Conservation (phyloP, 2,329 filamentous ascomycete species). For the Pestalotiopsis sp. region DNA sequence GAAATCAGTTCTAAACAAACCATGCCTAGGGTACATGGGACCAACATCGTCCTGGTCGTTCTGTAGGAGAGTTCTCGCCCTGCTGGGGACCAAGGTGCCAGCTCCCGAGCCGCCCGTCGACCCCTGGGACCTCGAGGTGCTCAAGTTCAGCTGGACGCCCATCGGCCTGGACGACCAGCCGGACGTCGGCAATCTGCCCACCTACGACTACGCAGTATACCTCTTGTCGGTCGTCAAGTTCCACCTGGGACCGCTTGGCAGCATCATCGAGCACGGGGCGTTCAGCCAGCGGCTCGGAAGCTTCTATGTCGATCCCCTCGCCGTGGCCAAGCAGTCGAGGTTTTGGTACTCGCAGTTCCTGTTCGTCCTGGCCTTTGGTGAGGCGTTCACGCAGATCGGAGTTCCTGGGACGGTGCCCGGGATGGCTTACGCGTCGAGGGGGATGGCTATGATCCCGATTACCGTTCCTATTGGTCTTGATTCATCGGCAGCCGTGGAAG, state of each 20-base stretch:
- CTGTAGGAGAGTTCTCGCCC: neutral
- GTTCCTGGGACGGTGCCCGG: neutral
- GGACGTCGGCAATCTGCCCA: neutral
- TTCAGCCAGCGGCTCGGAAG: neutral
- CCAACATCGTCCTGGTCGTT: neutral
- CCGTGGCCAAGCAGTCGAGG: neutral
- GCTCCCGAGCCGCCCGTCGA: neutral
- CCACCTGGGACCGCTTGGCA: neutral
- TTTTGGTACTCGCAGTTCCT: neutral
- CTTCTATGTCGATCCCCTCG: neutral
- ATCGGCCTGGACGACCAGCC: neutral
- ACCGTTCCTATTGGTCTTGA: neutral
- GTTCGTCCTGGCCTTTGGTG: conserved; percentile 1
- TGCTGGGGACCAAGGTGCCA: neutral
- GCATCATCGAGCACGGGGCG: neutral
- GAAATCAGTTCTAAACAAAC: no score
- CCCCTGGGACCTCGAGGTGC: neutral
- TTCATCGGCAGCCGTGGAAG: neutral
- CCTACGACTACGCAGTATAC: neutral
- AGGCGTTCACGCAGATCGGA: neutral
- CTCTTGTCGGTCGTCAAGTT: neutral
- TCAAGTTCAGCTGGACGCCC: neutral
- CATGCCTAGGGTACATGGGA: neutral
- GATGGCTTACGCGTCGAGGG: neutral
- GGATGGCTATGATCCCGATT: neutral